Percentiles rank a stretch among this genome's conserved stretches.
These are phyloP conservation scores for Metrosideros polymorpha DNA, from an alignment of 441 rosid genomes.

Conservation along the genomic window DNA sequence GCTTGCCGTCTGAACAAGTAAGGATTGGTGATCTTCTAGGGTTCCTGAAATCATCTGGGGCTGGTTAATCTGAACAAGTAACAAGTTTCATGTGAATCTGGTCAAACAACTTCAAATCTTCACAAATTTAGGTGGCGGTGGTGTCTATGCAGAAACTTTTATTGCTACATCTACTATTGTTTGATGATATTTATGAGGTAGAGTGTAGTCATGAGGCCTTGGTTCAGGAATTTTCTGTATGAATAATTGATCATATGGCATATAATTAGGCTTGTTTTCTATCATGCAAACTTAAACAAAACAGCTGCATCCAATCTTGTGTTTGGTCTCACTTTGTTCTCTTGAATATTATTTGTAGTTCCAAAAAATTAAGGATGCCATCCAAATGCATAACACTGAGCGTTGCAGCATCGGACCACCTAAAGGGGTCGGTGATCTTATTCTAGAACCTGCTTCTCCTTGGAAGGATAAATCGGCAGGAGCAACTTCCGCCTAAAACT, in stretches of 20 bases:
- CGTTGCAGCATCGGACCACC: background rate
- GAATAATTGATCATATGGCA: background rate
- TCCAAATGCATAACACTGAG: background rate
- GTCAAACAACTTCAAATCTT: background rate
- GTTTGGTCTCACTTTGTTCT: background rate
- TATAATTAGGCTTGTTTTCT: conserved; percentile 10
- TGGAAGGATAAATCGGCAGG: background rate
- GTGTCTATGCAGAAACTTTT: background rate
- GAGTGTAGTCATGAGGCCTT: background rate
- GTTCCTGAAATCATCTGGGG: background rate
- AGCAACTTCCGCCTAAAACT: background rate
- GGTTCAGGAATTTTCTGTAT: background rate
- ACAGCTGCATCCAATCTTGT: background rate
- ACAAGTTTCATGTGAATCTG: background rate
- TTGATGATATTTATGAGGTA: background rate
- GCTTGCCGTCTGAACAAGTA: background rate
- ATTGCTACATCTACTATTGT: background rate
- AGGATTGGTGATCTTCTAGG: background rate
- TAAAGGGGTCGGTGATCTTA: background rate
- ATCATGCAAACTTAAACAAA: background rate
- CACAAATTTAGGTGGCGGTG: background rate
- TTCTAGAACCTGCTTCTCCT: background rate
- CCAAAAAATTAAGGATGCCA: background rate
- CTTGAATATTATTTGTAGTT: background rate
- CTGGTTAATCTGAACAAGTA: background rate